A percentile compares a stretch with the other conserved stretches of the same genome.
Conservation (phyloP, 2,329 filamentous ascomycete species). For the Cordyceps farinosa region DNA sequence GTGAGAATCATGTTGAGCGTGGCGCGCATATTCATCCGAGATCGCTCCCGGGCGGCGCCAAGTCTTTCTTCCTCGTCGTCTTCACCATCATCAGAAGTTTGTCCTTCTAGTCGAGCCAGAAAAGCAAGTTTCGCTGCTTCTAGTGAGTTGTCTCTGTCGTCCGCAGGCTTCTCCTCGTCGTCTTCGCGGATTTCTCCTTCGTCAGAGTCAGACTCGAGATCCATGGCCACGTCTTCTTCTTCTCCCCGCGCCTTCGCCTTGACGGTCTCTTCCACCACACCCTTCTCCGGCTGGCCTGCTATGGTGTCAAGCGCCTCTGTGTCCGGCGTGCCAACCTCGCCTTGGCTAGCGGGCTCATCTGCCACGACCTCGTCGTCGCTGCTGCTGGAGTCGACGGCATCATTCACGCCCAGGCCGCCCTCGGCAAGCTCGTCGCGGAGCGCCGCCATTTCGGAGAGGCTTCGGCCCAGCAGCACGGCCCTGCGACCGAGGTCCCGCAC, state of each 20-base stretch:
- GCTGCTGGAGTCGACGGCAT: slow-evolving; percentile 46
- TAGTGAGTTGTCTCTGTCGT: slow-evolving; percentile 27
- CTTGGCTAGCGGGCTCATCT: slow-evolving; percentile 26
- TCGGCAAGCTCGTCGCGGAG: slow-evolving; percentile 42
- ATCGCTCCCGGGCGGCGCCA: slow-evolving; percentile 31
- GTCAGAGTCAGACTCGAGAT: slow-evolving; percentile 36
- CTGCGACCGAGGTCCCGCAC: slow-evolving; percentile 77
- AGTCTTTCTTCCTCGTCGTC: slow-evolving; percentile 25
- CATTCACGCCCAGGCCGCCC: slow-evolving; percentile 39
- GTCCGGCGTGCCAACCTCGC: slow-evolving; percentile 25
- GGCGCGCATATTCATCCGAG: slow-evolving; percentile 54
- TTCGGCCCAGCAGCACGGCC: slow-evolving; percentile 60
- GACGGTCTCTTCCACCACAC: slow-evolving; percentile 18
- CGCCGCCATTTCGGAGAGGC: slow-evolving; percentile 50
- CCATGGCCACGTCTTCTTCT: slow-evolving; percentile 40
- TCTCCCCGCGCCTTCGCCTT: slow-evolving; percentile 23
- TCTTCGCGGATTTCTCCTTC: slow-evolving; percentile 33
- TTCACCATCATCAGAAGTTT: slow-evolving; percentile 20
- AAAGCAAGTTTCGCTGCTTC: slow-evolving; percentile 48
- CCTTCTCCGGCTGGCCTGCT: slow-evolving; percentile 18
- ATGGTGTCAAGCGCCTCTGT: slow-evolving; percentile 24
- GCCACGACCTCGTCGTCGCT: slow-evolving; percentile 37
- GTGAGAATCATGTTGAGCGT: slow-evolving; percentile 91
- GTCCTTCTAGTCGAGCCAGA: slow-evolving; percentile 41
- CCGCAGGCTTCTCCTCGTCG: slow-evolving; percentile 26